Base-by-base conservation (phyloP, 2,329 filamentous ascomycete species). In the Neobulgaria alba region DNA sequence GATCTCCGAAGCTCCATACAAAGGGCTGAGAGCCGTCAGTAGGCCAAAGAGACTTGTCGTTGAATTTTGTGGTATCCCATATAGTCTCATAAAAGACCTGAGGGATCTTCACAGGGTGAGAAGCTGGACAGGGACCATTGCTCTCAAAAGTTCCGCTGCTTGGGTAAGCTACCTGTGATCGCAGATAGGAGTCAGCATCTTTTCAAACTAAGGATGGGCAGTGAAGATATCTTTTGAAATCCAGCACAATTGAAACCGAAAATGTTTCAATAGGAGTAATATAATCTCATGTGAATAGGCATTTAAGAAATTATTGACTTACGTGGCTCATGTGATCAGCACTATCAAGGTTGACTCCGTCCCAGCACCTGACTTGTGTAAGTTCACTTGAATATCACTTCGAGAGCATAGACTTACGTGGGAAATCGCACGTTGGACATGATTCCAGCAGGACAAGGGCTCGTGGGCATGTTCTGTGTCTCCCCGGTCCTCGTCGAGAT, bases 391-490 rank as follows among this genome's bases (percentile, higher is more conserved):
- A 5, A 10, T 32, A 10, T 14, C 10, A 12, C 18, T 7, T 30
- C 1, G 12, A n/a, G 14, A 5, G 18, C 33, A 3, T 21, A 15
- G 17, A 43, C 47, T 45, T 10, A 50, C 49, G 49, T 43, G 3
- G 49, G 49, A 36, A 61, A 61, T n/a, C 57, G 50, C 17, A 60
- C 41, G 21, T 56, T 58, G 3, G 55, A 54, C 51, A 60, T 58
- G 12, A 61, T 60, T 5, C 59, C 58, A 1, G 51, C 52, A 5
- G 53, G 45, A 20, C 59, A 61, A 2, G 57, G 51, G 29, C 29
- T 15, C 10, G 42, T 38, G 4, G 47, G 47, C 35, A 50, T 45
- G 26, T 41, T 36, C 2, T 23, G 12, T 23, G 38, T 40, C 38
- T 43, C 40, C 18, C 36, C 36, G 26, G 20, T 46, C 18, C 30